A percentile compares a stretch with the other conserved stretches of the same genome.
phyloP scores from a whole-genome alignment of 169 alveolate species.

The Eimeria necatrix region DNA sequence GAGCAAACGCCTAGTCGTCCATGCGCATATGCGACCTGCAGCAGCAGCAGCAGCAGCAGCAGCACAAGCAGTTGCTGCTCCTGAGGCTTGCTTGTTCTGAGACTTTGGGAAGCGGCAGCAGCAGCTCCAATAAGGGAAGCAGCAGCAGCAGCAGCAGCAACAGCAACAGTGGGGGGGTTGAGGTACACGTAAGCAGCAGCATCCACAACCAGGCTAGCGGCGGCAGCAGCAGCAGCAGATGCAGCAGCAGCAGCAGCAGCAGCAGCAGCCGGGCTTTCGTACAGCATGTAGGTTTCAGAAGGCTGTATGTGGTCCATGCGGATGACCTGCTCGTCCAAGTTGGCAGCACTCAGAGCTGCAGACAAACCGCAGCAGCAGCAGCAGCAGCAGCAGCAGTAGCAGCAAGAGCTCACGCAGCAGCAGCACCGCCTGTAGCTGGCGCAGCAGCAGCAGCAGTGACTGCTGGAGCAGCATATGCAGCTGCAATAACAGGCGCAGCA shows the following conservation, averaged over 20 bases:
- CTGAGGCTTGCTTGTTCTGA: too few species aligned
- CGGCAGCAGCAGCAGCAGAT: conserved; percentile 5
- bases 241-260: conserved; percentile 35
- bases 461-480: not conserved
- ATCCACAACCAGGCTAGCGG: not conserved
- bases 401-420: not conserved
- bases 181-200: not conserved
- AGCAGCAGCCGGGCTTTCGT: not conserved
- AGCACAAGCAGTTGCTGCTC: not conserved
- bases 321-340: not conserved
- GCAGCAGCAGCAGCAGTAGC: conserved; percentile 40
- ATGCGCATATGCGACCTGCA: conserved; percentile 66
- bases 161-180: not conserved
- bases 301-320: conserved; percentile 48
- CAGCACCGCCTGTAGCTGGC: conserved; percentile 2
- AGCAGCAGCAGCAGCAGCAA: conserved; percentile 32
- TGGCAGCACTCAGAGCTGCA: conserved; percentile 27
- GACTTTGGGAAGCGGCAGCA: too few species aligned
- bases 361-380: conserved; percentile 36
- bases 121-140: too few species aligned
- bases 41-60: conserved; percentile 52
- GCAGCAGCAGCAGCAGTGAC: conserved; percentile 2
- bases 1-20: not conserved
- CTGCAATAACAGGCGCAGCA: too few species aligned
- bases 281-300: conserved; percentile 42